A percentile compares a stretch with the other conserved stretches of the same genome.
These are phyloP conservation scores for Curvularia verruculosa DNA, from an alignment of 2,329 filamentous ascomycete species.

Conservation along the genomic window DNA sequence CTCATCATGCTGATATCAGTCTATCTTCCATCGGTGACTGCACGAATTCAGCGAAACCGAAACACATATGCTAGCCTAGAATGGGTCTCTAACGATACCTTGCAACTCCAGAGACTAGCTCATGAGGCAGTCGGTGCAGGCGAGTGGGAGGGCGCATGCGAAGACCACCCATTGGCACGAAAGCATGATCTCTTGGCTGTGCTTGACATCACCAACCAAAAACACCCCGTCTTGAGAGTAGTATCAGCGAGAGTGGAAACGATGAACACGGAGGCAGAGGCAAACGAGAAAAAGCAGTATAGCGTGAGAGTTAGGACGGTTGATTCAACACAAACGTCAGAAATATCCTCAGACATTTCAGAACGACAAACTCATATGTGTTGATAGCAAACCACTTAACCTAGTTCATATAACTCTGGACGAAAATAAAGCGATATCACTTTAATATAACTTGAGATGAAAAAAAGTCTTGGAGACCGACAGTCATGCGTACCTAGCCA, in stretches of 20 bases:
- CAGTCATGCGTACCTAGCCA: background rate
- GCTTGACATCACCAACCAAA: constrained; percentile 1
- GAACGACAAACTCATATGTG: background rate
- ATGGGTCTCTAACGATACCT: constrained; percentile 19
- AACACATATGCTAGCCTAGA: constrained; percentile 15
- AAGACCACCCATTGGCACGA: constrained; percentile 10
- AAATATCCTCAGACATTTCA: background rate
- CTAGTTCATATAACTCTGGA: background rate
- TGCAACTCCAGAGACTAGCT: constrained; percentile 33
- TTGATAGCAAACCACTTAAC: background rate
- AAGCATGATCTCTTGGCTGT: constrained; percentile 10
- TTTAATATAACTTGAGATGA: background rate
- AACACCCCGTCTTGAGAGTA: constrained; percentile 4
- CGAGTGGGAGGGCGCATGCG: constrained; percentile 7
- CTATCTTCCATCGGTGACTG: background rate
- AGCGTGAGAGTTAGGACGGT: background rate
- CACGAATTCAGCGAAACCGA: constrained; percentile 1
- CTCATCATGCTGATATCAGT: constrained; percentile 20
- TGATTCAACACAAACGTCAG: background rate
- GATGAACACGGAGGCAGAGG: background rate
- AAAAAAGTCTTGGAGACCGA: background rate
- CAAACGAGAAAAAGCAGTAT: background rate
- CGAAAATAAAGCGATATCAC: background rate
- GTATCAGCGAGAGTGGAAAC: background rate
- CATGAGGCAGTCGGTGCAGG: constrained; percentile 26